Conservation (phyloP, 139 green algal genomes). For the Closterium sp. region DNA sequence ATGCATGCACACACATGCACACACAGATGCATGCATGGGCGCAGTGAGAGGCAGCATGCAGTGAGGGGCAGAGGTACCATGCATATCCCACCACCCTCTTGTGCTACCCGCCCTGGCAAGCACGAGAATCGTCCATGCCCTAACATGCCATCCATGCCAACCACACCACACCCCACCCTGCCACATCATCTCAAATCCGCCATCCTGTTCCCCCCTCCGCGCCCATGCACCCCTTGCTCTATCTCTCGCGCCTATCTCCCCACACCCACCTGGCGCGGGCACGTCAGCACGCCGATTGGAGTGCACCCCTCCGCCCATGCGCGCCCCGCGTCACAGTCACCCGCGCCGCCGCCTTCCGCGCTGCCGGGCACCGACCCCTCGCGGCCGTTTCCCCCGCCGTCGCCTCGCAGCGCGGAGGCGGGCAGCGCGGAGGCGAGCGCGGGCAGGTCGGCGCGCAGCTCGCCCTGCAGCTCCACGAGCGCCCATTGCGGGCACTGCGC, state of each 20-base stretch:
- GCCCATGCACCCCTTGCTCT: neutral
- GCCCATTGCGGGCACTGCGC: neutral
- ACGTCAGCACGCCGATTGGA: neutral
- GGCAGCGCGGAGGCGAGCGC: neutral
- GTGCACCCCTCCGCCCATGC: neutral
- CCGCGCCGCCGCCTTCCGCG: neutral
- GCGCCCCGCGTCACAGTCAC: neutral
- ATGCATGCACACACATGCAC: neutral
- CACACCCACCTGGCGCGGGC: neutral
- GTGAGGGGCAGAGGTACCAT: too few relatives aligned
- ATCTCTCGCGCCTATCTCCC: neutral
- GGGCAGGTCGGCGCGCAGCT: neutral
- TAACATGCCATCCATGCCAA: neutral
- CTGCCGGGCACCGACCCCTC: neutral
- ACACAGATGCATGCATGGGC: neutral
- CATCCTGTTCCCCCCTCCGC: neutral
- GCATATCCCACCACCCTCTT: neutral
- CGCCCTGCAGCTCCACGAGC: neutral
- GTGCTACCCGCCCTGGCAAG: neutral
- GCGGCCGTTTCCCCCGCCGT: neutral
- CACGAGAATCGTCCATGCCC: neutral
- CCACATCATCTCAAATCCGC: neutral
- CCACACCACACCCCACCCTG: too few relatives aligned
- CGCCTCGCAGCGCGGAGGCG: neutral
- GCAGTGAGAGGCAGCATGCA: neutral